Percentiles rank a stretch among this genome's conserved stretches.
phyloP scores from a whole-genome alignment of 768 basidiomycete species.

The Rhodotorula sphaerocarpa region DNA sequence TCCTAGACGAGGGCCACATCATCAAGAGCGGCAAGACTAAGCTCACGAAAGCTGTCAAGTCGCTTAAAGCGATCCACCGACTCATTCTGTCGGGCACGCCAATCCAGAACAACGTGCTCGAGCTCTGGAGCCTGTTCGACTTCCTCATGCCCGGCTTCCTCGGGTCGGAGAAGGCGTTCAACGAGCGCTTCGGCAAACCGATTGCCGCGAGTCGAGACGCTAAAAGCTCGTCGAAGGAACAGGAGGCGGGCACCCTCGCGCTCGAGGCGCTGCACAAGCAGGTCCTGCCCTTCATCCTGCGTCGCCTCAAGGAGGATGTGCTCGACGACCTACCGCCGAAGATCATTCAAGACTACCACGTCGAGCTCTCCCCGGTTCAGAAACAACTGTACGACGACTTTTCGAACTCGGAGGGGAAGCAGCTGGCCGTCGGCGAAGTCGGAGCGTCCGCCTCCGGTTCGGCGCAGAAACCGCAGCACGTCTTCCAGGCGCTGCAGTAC shows the following conservation, averaged over 20 bases:
- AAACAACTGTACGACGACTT: conserved; percentile 92
- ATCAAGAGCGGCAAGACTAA: conserved; percentile 99
- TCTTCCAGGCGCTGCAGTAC: conserved; percentile 96
- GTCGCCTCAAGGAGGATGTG: conserved; percentile 94
- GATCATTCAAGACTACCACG: conserved; percentile 99
- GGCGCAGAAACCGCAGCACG: conserved; percentile 51
- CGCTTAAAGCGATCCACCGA: conserved; percentile 78
- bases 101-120: conserved; percentile 97
- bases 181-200: conserved; percentile 90
- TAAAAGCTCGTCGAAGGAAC: conserved; percentile 70
- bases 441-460: conserved; percentile 37
- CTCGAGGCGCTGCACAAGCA: conserved; percentile 96
- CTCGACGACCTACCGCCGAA: conserved; percentile 91
- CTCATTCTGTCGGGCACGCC: conserved; percentile 94
- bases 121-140: conserved; percentile 97
- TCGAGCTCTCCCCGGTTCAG: conserved; percentile 90
- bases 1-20: conserved; percentile 95
- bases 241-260: conserved; percentile 88
- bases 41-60: conserved; percentile 90
- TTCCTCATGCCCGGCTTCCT: conserved; percentile 99
- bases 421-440: conserved; percentile 50
- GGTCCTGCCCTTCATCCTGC: conserved; percentile 93
- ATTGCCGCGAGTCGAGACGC: conserved; percentile 91
- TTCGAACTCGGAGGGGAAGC: conserved; percentile 56
- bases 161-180: conserved; percentile 89